Evolutionary conservation across 2,329 filamentous ascomycete genomes (phyloP).

Genomic region (Fusarium xyrophilum): DNA sequence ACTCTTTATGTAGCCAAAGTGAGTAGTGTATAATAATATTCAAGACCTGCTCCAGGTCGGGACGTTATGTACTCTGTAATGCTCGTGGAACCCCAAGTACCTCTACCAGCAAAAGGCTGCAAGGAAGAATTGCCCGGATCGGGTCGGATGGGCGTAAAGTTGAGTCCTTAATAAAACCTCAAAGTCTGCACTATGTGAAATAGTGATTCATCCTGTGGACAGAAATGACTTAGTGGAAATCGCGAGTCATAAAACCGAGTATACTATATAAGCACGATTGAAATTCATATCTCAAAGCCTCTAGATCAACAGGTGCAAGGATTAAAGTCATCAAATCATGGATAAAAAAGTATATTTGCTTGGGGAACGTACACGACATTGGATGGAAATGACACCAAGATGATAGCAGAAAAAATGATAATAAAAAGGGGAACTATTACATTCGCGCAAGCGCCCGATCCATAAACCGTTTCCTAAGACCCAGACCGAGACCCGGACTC

Average conservation of each 20-base stretch:
- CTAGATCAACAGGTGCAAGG: background rate
- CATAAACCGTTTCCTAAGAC: constrained; percentile 34
- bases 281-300: background rate
- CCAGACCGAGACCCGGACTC: constrained; percentile 39
- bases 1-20: background rate
- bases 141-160: background rate
- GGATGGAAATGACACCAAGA: constrained; percentile 31
- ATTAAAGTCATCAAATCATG: constrained; percentile 14
- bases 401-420: constrained; percentile 43
- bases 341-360: constrained; percentile 37
- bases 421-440: constrained; percentile 57
- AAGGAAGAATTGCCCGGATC: background rate
- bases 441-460: constrained; percentile 51
- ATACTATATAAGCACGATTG: no score
- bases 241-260: background rate
- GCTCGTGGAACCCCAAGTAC: background rate
- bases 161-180: background rate
- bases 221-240: background rate
- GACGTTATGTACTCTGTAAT: background rate
- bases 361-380: constrained; percentile 38
- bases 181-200: background rate
- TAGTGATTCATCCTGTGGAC: background rate
- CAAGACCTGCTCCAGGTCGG: background rate
- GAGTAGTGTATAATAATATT: background rate
- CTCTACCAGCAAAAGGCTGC: background rate